phyloP scores from a whole-genome alignment of 2,329 filamentous ascomycete genomes.

The Parasarocladium wereldwijsianum region DNA sequence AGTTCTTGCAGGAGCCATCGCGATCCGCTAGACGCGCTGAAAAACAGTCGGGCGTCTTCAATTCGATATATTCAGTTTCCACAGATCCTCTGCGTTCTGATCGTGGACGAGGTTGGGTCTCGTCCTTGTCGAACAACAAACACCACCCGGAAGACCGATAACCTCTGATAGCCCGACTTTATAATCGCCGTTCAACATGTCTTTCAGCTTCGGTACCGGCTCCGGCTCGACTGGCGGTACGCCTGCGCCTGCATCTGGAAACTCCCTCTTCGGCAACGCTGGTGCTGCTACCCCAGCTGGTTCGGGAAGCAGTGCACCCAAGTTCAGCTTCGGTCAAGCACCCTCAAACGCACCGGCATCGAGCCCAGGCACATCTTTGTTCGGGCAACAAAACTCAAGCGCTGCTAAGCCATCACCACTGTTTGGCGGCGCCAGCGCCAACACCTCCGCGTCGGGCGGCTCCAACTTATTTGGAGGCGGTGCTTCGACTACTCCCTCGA shows the following conservation, averaged over 20 bases:
- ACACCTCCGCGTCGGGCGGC: conserved; percentile 11
- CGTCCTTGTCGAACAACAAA: too few species aligned
- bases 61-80: too few species aligned
- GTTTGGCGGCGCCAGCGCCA: conserved; percentile 10
- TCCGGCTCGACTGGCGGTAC: conserved; percentile 17
- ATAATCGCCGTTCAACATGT: too few species aligned
- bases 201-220: conserved; percentile 23
- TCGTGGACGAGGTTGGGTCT: too few species aligned
- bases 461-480: conserved; percentile 14
- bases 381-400: conserved; percentile 16
- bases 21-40: too few species aligned
- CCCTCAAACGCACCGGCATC: conserved; percentile 14
- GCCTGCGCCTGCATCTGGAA: conserved; percentile 22
- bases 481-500: conserved; percentile 10
- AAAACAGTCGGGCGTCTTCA: too few species aligned
- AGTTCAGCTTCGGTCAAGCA: conserved; percentile 27
- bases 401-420: conserved; percentile 15
- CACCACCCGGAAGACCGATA: too few species aligned
- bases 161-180: too few species aligned
- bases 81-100: too few species aligned
- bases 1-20: too few species aligned
- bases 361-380: conserved; percentile 13
- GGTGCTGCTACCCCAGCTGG: conserved; percentile 6
- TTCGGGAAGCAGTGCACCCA: conserved; percentile 12
- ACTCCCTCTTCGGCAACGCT: conserved; percentile 23